A percentile compares a stretch with the other conserved stretches of the same genome.
These are phyloP conservation scores for Pleodorina starrii DNA, from an alignment of 139 green algal genomes.

Conservation along the genomic window DNA sequence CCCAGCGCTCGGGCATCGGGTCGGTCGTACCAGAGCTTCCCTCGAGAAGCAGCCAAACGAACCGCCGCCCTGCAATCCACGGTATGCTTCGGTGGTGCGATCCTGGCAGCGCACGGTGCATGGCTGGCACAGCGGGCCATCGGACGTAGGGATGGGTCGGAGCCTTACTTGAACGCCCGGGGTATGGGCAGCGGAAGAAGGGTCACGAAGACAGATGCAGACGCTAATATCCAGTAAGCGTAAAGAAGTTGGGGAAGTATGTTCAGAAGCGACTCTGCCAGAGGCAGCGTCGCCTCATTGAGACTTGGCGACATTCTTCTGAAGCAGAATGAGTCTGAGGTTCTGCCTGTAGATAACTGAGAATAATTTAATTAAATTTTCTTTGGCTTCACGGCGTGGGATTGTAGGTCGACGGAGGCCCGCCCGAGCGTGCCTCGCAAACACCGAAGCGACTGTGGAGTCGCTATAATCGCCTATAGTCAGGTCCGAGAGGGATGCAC, in stretches of 20 bases:
- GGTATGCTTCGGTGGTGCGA: background rate
- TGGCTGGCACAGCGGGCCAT: too few relatives aligned
- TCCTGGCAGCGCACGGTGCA: background rate
- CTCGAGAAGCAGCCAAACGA: constrained; percentile 56
- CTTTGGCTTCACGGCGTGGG: too few relatives aligned
- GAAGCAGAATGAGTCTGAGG: too few relatives aligned
- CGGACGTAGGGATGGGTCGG: too few relatives aligned
- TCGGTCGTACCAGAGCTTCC: constrained; percentile 72
- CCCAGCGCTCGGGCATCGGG: constrained; percentile 8
- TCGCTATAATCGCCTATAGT: too few relatives aligned
- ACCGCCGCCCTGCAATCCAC: constrained; percentile 60
- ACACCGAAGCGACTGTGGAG: too few relatives aligned
- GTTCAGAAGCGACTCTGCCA: background rate
- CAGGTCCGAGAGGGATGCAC: too few relatives aligned
- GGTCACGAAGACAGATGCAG: constrained; percentile 61
- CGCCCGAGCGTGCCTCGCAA: too few relatives aligned
- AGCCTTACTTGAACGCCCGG: constrained; percentile 73
- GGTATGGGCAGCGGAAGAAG: constrained; percentile 65
- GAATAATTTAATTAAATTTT: background rate
- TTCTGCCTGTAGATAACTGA: too few relatives aligned
- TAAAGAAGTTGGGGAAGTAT: constrained; percentile 50
- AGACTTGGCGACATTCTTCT: background rate
- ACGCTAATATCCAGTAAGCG: constrained; percentile 73
- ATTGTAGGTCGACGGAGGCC: too few relatives aligned
- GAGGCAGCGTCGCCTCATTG: background rate